Conservation (phyloP, 2,329 filamentous ascomycete genomes). For the Rosellinia necatrix region DNA sequence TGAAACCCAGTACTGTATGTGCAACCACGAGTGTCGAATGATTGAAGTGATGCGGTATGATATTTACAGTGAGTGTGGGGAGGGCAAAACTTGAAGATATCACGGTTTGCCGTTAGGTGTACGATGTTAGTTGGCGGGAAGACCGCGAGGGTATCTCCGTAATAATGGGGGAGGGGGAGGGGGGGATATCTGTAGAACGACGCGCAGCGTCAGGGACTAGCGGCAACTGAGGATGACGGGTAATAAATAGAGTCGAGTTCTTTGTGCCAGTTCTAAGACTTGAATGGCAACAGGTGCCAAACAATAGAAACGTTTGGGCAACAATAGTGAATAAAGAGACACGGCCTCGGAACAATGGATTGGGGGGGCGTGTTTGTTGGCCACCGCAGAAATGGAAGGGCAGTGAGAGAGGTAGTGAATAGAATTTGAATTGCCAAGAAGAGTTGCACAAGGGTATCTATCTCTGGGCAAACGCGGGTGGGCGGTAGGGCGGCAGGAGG, state of each 20-base stretch:
- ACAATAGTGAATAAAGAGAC: conserved; percentile 27
- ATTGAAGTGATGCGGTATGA: not conserved
- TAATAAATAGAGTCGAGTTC: conserved; percentile 31
- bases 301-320: conserved; percentile 29
- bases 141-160: no score
- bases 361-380: no score
- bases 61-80: not conserved
- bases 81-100: no score
- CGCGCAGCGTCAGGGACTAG: conserved; percentile 27
- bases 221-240: conserved; percentile 28
- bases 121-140: no score
- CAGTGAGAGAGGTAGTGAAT: not conserved
- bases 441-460: conserved; percentile 20
- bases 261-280: conserved; percentile 31
- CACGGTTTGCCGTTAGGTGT: no score
- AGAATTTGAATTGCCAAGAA: conserved; percentile 19
- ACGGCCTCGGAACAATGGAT: no score
- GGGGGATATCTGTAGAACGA: no score
- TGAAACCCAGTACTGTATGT: conserved; percentile 1
- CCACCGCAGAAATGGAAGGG: no score
- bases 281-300: conserved; percentile 21
- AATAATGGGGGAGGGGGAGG: no score
- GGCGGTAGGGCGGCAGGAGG: not conserved
- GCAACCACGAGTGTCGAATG: not conserved
- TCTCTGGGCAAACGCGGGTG: no score